phyloP scores from a whole-genome alignment of 805 yeast species.

The Wickerhamiella parazyma region DNA sequence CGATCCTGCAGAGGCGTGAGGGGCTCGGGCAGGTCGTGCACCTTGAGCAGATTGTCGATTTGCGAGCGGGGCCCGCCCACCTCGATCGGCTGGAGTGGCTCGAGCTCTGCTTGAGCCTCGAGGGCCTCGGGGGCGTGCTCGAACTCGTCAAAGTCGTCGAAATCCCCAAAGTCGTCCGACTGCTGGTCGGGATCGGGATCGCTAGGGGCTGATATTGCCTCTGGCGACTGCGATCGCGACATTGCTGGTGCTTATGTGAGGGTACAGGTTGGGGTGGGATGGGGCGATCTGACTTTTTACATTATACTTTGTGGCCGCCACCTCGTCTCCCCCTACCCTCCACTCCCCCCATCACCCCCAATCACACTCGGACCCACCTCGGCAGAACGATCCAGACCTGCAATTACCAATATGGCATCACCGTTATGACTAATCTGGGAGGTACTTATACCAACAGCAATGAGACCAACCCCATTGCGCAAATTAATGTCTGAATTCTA shows the following conservation, averaged over 20 bases:
- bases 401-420: neutral
- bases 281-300: too few species aligned
- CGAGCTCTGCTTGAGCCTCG: conserved; percentile 14
- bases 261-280: too few species aligned
- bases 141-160: conserved; percentile 27
- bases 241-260: too few species aligned
- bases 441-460: neutral
- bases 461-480: neutral
- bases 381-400: neutral
- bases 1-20: neutral
- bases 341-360: too few species aligned
- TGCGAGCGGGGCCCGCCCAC: too few species aligned
- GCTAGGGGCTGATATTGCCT: too few species aligned
- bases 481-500: conserved; percentile 46
- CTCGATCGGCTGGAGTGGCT: neutral
- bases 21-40: neutral
- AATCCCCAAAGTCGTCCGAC: conserved; percentile 23
- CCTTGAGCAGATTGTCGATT: neutral
- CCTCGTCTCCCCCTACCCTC: too few species aligned
- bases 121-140: conserved; percentile 14
- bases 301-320: too few species aligned
- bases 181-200: neutral
- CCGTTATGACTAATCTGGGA: neutral
- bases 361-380: too few species aligned
- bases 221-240: too few species aligned